Evolutionary conservation across 2,329 filamentous ascomycete genomes (phyloP).

Genomic region (Colletotrichum tamarilloi): DNA sequence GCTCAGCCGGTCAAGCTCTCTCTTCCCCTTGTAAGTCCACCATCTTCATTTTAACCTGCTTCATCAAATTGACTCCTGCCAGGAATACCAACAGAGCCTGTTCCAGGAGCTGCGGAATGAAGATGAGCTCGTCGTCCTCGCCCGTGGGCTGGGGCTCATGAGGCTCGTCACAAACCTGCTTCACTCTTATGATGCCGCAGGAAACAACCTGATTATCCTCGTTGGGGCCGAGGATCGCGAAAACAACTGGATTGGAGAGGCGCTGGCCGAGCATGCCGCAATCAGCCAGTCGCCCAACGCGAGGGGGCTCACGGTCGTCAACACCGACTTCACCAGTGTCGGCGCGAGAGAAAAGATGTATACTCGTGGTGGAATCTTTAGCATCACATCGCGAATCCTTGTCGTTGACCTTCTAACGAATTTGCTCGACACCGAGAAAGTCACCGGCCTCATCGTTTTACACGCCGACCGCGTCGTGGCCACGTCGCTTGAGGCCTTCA

Average conservation of each 20-base stretch:
- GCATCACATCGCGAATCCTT: constrained; percentile 93
- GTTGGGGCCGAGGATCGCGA: constrained; percentile 92
- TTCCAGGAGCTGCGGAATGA: constrained; percentile 90
- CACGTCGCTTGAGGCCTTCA: constrained; percentile 94
- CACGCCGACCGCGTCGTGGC: constrained; percentile 90
- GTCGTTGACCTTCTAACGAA: constrained; percentile 93
- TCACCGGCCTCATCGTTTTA: constrained; percentile 88
- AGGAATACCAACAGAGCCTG: constrained; percentile 94
- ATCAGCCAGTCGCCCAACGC: constrained; percentile 86
- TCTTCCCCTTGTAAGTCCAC: constrained; percentile 71
- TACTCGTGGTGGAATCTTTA: constrained; percentile 87
- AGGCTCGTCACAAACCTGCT: constrained; percentile 95
- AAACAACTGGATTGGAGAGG: constrained; percentile 97
- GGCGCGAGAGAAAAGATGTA: constrained; percentile 93
- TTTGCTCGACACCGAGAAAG: constrained; percentile 81
- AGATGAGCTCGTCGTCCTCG: constrained; percentile 94
- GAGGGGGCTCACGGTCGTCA: constrained; percentile 88
- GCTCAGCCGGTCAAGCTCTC: constrained; percentile 83
- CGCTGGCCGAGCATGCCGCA: constrained; percentile 93
- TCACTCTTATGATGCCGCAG: constrained; percentile 95
- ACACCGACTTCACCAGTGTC: constrained; percentile 93
- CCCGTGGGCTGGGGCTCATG: constrained; percentile 90
- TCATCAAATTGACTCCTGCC: constrained; percentile 19
- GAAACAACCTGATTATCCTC: constrained; percentile 90
- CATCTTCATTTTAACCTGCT: constrained; percentile 21